These are phyloP conservation scores for Oryza glumipatula DNA, from an alignment of 176 grass and related monocot species.

Conservation along the genomic window DNA sequence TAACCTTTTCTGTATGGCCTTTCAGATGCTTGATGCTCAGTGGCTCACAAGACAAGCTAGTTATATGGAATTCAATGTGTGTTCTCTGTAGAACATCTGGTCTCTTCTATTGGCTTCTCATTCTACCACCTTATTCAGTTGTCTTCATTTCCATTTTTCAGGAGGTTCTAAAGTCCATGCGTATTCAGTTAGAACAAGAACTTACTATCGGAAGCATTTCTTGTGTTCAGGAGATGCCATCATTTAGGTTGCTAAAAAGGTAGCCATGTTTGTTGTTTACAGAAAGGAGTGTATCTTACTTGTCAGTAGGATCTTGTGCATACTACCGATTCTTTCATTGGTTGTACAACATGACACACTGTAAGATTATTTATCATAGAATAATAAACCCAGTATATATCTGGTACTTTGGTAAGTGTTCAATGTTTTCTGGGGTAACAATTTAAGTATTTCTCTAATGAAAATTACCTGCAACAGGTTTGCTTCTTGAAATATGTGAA, in stretches of 20 bases:
- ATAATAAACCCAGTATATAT: background rate
- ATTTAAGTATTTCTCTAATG: background rate
- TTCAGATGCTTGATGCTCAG: slow-evolving; percentile 73
- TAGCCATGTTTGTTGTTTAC: slow-evolving; percentile 38
- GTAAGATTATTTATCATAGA: background rate
- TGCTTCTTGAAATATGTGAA: background rate
- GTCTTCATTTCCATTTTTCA: slow-evolving; percentile 46
- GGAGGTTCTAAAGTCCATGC: slow-evolving; percentile 76
- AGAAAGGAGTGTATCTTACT: background rate
- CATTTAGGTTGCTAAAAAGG: slow-evolving; percentile 62
- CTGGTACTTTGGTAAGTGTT: background rate
- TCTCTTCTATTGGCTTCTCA: slow-evolving; percentile 5
- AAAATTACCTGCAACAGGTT: background rate
- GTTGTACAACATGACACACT: slow-evolving; percentile 12
- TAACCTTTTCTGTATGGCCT: slow-evolving; percentile 82
- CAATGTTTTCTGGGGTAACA: background rate
- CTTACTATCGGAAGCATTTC: slow-evolving; percentile 51
- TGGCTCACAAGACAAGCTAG: slow-evolving; percentile 75
- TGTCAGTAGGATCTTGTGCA: slow-evolving; percentile 24
- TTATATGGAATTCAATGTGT: slow-evolving; percentile 96
- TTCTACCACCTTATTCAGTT: slow-evolving; percentile 24
- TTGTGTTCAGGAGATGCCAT: slow-evolving; percentile 58
- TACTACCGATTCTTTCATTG: slow-evolving; percentile 39
- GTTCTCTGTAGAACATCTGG: background rate
- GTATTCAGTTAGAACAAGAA: slow-evolving; percentile 73